Conservation (phyloP, 805 yeast genomes). For the Monosporozyma yasuniensis region DNA sequence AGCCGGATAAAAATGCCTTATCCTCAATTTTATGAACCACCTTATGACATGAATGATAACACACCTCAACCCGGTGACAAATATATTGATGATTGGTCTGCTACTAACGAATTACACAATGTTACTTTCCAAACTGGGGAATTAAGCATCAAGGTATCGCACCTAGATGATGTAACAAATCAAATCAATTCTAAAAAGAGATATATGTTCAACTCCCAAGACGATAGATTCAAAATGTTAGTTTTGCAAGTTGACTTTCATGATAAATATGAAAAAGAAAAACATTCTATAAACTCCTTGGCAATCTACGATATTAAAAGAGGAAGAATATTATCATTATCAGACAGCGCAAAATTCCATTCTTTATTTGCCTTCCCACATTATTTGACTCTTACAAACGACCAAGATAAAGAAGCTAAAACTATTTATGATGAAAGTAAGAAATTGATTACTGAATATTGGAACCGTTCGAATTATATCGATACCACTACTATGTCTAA, state of each 20-base stretch:
- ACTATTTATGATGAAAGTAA: constrained; percentile 38
- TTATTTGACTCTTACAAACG: constrained; percentile 33
- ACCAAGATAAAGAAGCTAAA: constrained; percentile 32
- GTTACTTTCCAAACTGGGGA: constrained; percentile 26
- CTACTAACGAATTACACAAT: constrained; percentile 19
- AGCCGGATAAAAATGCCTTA: constrained; percentile 27
- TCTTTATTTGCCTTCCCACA: constrained; percentile 58
- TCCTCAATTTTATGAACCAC: constrained; percentile 26
- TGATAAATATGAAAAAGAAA: constrained; percentile 41
- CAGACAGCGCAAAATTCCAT: constrained; percentile 56
- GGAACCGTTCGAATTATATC: constrained; percentile 36
- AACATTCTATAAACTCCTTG: constrained; percentile 41
- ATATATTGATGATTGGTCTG: constrained; percentile 17
- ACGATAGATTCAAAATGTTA: constrained; percentile 34
- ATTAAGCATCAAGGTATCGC: constrained; percentile 16
- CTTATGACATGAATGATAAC: constrained; percentile 22
- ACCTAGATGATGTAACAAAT: constrained; percentile 15
- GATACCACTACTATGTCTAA: constrained; percentile 41
- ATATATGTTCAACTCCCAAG: constrained; percentile 27
- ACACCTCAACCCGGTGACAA: constrained; percentile 22
- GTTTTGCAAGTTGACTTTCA: constrained; percentile 27
- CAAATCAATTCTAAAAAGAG: constrained; percentile 12
- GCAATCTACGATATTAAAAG: constrained; percentile 61
- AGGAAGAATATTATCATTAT: constrained; percentile 52
- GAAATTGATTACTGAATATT: constrained; percentile 35